Conservation (phyloP, 176 grass and related monocot genomes). For the Neostapfia colusana region DNA sequence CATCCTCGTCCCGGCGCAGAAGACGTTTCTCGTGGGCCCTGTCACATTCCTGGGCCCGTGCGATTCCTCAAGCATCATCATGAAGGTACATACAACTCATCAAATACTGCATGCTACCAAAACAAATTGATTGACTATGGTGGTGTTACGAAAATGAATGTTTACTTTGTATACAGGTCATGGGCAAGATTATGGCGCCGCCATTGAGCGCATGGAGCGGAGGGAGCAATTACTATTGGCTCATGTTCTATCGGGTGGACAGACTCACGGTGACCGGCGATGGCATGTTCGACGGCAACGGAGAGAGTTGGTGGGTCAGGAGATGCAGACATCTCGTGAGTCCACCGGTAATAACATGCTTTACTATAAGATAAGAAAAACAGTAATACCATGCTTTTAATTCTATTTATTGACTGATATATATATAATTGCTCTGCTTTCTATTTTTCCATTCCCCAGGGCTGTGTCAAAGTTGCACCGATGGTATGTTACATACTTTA, state of each 20-base stretch:
- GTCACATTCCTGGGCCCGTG: conserved; percentile 44
- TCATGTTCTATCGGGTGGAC: conserved; percentile 43
- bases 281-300: conserved; percentile 36
- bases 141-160: neutral
- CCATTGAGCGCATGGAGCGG: conserved; percentile 21
- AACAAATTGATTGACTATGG: neutral
- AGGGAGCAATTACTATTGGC: neutral
- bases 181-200: conserved; percentile 32
- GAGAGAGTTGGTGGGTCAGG: conserved; percentile 28
- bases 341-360: neutral
- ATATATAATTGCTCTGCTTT: no score
- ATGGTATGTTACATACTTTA: conserved; percentile 2
- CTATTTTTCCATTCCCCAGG: neutral
- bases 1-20: conserved; percentile 40
- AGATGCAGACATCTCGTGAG: conserved; percentile 26
- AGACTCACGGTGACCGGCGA: conserved; percentile 46
- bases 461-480: conserved; percentile 11
- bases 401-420: no score
- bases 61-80: conserved; percentile 29
- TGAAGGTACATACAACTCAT: conserved; percentile 25
- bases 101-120: no score
- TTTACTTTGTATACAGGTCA: conserved; percentile 9
- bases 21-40: conserved; percentile 41
- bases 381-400: no score
- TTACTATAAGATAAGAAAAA: no score